Conservation (phyloP, 257 asterid genomes). For the Ballota nigra region DNA sequence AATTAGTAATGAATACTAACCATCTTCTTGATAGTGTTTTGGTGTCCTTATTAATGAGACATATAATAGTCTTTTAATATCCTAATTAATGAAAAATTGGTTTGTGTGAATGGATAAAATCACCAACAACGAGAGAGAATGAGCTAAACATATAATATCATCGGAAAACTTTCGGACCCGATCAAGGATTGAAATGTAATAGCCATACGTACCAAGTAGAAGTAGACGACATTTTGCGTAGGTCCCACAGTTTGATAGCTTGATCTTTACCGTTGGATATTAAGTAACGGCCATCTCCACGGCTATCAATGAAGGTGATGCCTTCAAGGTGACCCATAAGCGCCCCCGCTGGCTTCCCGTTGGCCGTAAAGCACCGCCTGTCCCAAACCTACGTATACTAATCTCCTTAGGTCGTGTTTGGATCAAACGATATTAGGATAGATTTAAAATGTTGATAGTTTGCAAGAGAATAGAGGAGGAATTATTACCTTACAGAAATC, state of each 20-base stretch:
- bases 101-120: too few species aligned
- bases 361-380: constrained; percentile 64
- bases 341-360: constrained; percentile 69
- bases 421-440: background rate
- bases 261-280: constrained; percentile 93
- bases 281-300: constrained; percentile 80
- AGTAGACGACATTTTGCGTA: constrained; percentile 70
- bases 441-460: background rate
- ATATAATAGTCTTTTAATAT: too few species aligned
- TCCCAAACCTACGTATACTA: constrained; percentile 71
- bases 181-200: background rate
- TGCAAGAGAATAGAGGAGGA: background rate
- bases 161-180: background rate
- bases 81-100: too few species aligned
- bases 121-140: too few species aligned
- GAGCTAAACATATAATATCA: background rate
- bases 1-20: too few species aligned
- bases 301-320: constrained; percentile 71
- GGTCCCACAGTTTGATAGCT: constrained; percentile 82
- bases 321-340: constrained; percentile 89
- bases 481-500: constrained; percentile 69
- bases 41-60: too few species aligned
- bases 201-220: constrained; percentile 57
- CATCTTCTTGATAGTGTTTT: too few species aligned
- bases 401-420: background rate